Conservation (phyloP, 2,329 filamentous ascomycete genomes). For the Neofusicoccum ribis region DNA sequence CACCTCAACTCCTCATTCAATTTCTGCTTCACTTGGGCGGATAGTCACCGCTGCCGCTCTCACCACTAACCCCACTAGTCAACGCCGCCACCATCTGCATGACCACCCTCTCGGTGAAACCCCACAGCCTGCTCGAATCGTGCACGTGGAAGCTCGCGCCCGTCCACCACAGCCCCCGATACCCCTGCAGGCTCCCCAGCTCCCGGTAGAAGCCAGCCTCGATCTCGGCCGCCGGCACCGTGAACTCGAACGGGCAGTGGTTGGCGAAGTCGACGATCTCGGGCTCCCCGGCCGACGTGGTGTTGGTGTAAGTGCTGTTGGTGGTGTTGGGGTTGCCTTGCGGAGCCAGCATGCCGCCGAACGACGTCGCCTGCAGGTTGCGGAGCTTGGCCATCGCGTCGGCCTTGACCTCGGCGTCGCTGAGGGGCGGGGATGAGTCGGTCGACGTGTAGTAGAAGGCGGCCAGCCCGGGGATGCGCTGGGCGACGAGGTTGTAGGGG, state of each 20-base stretch:
- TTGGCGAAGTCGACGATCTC: constrained; percentile 24
- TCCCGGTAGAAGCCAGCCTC: constrained; percentile 29
- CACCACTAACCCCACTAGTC: background rate
- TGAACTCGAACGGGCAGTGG: constrained; percentile 30
- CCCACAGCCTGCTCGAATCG: constrained; percentile 33
- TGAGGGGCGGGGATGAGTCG: background rate
- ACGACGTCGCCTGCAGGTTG: background rate
- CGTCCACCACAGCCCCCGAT: constrained; percentile 29
- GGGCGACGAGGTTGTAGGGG: background rate
- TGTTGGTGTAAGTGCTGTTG: background rate
- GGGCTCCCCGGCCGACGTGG: background rate
- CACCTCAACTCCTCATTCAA: background rate
- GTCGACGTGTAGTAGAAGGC: background rate
- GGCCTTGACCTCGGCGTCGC: background rate
- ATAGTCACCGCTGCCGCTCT: background rate
- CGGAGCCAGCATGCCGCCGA: background rate
- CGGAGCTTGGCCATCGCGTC: background rate
- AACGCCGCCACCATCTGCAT: background rate
- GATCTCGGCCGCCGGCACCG: constrained; percentile 27
- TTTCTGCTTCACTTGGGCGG: background rate
- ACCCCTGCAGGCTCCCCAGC: constrained; percentile 29
- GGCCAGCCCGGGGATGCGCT: background rate
- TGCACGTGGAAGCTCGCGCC: constrained; percentile 32
- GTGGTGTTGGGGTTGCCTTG: background rate
- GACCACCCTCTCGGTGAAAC: constrained; percentile 27